Evolutionary conservation across 2,329 filamentous ascomycete genomes (phyloP).

Genomic region (Chaetomium sp.): DNA sequence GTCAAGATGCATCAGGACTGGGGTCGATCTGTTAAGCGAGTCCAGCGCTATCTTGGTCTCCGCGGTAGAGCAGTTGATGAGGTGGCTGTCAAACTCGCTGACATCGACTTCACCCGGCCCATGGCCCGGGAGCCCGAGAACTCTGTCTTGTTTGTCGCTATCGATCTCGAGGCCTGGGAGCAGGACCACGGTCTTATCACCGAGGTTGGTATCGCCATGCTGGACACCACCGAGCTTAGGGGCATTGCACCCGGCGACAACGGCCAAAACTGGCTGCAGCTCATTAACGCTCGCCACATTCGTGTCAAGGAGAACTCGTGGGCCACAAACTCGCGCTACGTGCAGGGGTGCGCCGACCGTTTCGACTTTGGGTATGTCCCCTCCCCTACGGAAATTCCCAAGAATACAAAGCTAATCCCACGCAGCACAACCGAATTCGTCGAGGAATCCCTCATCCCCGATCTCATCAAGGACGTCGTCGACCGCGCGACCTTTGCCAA

Average conservation of each 20-base stretch:
- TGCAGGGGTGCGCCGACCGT: constrained; percentile 70
- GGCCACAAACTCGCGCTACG: constrained; percentile 67
- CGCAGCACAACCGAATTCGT: constrained; percentile 30
- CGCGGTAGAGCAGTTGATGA: constrained; percentile 41
- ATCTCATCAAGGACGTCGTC: constrained; percentile 29
- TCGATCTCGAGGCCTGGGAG: constrained; percentile 87
- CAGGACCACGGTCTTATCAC: constrained; percentile 66
- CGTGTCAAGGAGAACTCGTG: constrained; percentile 70
- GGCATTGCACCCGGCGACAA: constrained; percentile 59
- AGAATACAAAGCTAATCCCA: constrained; percentile 9
- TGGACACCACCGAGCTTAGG: constrained; percentile 67
- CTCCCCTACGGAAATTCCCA: constrained; percentile 8
- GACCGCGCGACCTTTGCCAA: constrained; percentile 17
- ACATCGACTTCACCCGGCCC: constrained; percentile 49
- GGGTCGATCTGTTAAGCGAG: constrained; percentile 60
- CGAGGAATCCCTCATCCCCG: not conserved
- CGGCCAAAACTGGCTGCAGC: constrained; percentile 66
- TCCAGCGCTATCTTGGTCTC: constrained; percentile 72
- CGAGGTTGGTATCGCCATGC: constrained; percentile 79
- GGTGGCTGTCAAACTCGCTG: constrained; percentile 19
- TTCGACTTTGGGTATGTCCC: constrained; percentile 72
- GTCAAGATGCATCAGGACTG: constrained; percentile 54
- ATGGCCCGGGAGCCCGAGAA: constrained; percentile 52
- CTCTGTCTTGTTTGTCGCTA: constrained; percentile 69
- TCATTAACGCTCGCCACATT: constrained; percentile 73